Evolutionary conservation across 1,139 yeast genomes (phyloP).

Genomic region (Taphrina deformans): DNA sequence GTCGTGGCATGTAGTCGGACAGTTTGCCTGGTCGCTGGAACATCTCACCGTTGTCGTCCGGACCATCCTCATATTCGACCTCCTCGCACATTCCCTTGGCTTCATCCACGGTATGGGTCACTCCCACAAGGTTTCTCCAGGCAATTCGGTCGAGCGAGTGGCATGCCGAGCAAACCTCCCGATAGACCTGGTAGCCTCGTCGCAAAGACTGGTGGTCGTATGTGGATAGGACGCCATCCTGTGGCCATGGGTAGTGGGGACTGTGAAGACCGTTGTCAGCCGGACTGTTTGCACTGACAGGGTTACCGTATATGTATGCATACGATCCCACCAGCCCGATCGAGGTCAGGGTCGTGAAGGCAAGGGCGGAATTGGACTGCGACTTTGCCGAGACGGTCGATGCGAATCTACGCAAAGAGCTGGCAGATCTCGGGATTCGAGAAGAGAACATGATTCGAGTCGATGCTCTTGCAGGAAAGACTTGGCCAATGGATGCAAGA

Average conservation of each 20-base stretch:
- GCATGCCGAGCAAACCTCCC: slow-evolving; percentile 98
- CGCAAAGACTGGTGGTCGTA: slow-evolving; percentile 80
- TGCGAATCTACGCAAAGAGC: slow-evolving; percentile 30
- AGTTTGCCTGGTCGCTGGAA: slow-evolving; percentile 98
- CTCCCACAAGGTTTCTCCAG: slow-evolving; percentile 98
- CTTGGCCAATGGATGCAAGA: background rate
- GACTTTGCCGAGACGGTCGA: slow-evolving; percentile 35
- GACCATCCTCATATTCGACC: slow-evolving; percentile 97
- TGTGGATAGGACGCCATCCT: slow-evolving; percentile 80
- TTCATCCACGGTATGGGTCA: slow-evolving; percentile 86
- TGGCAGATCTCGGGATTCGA: slow-evolving; percentile 30
- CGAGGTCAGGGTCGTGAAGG: slow-evolving; percentile 40
- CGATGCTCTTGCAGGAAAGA: background rate
- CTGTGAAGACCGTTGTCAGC: slow-evolving; percentile 99
- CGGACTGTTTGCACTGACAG: slow-evolving; percentile 95
- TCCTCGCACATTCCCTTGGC: slow-evolving; percentile 94
- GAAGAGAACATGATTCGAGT: slow-evolving; percentile 24
- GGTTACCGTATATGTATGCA: slow-evolving; percentile 65
- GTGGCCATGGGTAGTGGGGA: slow-evolving; percentile 91
- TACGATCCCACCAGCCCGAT: slow-evolving; percentile 47
- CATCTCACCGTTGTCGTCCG: slow-evolving; percentile 99
- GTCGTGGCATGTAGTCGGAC: slow-evolving; percentile 92
- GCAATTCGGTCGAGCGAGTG: slow-evolving; percentile 93
- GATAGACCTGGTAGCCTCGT: slow-evolving; percentile 98
- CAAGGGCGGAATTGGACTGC: slow-evolving; percentile 38